Base-by-base conservation (phyloP, 2,329 filamentous ascomycete species). In the Periconia sp. region DNA sequence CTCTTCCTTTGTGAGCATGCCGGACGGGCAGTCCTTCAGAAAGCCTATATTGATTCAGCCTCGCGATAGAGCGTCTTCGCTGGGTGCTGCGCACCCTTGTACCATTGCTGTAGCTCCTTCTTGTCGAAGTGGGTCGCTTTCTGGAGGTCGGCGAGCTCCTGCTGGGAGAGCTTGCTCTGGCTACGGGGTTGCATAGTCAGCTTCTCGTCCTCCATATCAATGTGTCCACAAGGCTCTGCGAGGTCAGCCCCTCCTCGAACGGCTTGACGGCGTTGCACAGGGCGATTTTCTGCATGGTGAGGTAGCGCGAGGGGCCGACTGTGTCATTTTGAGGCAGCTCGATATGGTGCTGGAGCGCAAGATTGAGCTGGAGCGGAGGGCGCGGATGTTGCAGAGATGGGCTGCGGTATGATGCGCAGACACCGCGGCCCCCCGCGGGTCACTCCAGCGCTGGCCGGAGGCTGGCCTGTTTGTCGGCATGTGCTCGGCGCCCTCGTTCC, bases 101-200 rank as follows among this genome's bases (percentile, higher is more conserved):
- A 97, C 94, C 94, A 99, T 85, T 97, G 92, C 73, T 99, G 94
- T 69, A 99, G 75, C 75, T 99, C 94, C 80, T 97, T 97, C 86
- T 96, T 96, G 75, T 99, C 94, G 69, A 99, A 99, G 74, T 97
- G 91, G 54, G 94, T 99, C 48, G 91, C 91, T 78, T 90, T 94
- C 72, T 97, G 92, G 59, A 99, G 85, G 74, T 99, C 94, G 57
- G 83, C 84, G 68, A 99, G 88, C 81, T 99, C 91, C 73, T 96
- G 88, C 71, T 94, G 89, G 46, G 92, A 96, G 70, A 99, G 87
- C 80, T 97, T 99, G 63, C 92, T 97, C 80, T 97, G 94, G 76
- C 94, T 99, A 68, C 60, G 54, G 48, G 52, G 54, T 48, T 36
- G 50, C 45, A 69, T 47, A 36, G 58, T 71, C 59, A 71, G 68